A percentile compares a stretch with the other conserved stretches of the same genome.
Conservation (phyloP, 2,329 filamentous ascomycete species). For the Aspergillus sp. region DNA sequence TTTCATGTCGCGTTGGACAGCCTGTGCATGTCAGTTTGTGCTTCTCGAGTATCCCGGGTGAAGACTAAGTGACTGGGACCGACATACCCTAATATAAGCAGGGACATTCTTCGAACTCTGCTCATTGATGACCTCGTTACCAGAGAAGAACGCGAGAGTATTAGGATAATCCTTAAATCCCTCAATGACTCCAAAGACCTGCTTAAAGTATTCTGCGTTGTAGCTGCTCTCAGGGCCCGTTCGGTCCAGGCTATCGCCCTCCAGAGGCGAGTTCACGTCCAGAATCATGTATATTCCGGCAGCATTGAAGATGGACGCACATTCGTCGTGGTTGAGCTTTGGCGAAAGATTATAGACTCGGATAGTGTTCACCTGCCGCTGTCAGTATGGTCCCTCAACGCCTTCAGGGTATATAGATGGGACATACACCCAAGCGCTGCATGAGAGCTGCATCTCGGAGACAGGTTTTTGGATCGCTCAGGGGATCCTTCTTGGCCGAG, state of each 20-base stretch:
- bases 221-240: conserved; percentile 48
- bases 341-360: conserved; percentile 58
- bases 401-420: conserved; percentile 3
- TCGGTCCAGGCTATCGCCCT: conserved; percentile 50
- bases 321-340: conserved; percentile 51
- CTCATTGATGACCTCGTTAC: conserved; percentile 62
- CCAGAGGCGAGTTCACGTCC: conserved; percentile 56
- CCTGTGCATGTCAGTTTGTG: conserved; percentile 20
- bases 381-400: not conserved
- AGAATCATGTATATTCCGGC: conserved; percentile 60
- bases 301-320: conserved; percentile 56
- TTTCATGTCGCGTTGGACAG: conserved; percentile 60
- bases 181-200: conserved; percentile 56
- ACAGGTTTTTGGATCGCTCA: conserved; percentile 51
- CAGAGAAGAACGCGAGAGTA: conserved; percentile 58
- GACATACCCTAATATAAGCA: conserved; percentile 47
- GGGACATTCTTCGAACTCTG: conserved; percentile 47
- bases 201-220: conserved; percentile 46
- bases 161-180: conserved; percentile 61
- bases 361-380: conserved; percentile 50
- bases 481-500: conserved; percentile 46
- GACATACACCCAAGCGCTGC: conserved; percentile 50
- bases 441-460: conserved; percentile 56
- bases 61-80: not conserved
- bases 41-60: not conserved